Conservation (phyloP, 495 filamentous ascomycete species). For the Lasiosphaeria ovina region DNA sequence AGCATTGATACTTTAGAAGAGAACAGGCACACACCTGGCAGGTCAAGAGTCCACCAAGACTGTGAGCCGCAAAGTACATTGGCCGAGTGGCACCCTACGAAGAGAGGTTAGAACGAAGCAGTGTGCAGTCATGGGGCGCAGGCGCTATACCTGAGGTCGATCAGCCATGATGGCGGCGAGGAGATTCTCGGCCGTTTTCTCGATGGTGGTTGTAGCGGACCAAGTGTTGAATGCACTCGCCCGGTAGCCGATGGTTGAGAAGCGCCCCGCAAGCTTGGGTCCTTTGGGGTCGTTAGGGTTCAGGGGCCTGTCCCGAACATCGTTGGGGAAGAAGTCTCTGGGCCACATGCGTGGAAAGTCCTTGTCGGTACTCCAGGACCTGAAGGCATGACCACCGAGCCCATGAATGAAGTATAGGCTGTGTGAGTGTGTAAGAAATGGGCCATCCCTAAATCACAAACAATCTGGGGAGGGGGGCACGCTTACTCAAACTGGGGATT, state of each 20-base stretch:
- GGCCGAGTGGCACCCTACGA: conserved; percentile 13
- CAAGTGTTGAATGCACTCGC: conserved; percentile 4
- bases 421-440: neutral
- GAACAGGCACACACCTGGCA: conserved; percentile 11
- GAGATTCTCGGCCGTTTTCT: conserved; percentile 15
- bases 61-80: conserved; percentile 22
- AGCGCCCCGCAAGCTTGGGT: conserved; percentile 9
- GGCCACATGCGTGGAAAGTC: conserved; percentile 18
- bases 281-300: conserved; percentile 9
- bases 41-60: conserved; percentile 17
- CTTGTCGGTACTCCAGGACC: conserved; percentile 15
- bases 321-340: conserved; percentile 15
- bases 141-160: conserved; percentile 12
- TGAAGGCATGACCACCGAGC: conserved; percentile 21
- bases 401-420: conserved; percentile 23
- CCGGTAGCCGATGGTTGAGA: conserved; percentile 16
- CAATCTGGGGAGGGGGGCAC: neutral
- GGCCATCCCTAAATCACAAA: neutral
- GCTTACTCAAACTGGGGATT: conserved; percentile 21
- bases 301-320: conserved; percentile 9
- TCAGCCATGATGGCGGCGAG: conserved; percentile 9
- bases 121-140: no score
- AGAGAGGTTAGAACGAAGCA: neutral
- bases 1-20: neutral
- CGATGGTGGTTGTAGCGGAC: conserved; percentile 17